A percentile compares a stretch with the other conserved stretches of the same genome.
Conservation (phyloP, 148 eudicot species). For the Chenopodium suecicum region DNA sequence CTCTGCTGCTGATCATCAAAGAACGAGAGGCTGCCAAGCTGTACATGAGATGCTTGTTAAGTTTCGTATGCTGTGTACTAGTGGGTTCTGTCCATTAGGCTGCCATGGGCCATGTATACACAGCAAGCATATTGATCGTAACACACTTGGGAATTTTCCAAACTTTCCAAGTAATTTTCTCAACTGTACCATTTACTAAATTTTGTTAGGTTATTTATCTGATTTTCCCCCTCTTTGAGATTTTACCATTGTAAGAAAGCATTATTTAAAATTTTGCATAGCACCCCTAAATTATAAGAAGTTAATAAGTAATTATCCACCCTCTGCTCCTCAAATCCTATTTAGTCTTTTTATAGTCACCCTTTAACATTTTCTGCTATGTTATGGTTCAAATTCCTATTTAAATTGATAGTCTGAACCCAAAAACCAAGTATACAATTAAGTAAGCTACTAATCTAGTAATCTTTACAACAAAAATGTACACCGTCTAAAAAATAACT, state of each 20-base stretch:
- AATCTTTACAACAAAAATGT: not conserved
- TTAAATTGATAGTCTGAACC: too few relatives aligned
- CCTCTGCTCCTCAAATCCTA: not conserved
- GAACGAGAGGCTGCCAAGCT: conserved; percentile 88
- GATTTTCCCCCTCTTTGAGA: too few relatives aligned
- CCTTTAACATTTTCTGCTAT: not conserved
- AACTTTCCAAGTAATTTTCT: conserved; percentile 66
- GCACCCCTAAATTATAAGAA: not conserved
- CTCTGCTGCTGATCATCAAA: conserved; percentile 82
- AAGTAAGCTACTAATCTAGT: too few relatives aligned
- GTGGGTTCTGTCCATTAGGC: conserved; percentile 84
- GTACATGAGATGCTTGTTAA: conserved; percentile 79
- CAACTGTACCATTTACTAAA: not conserved
- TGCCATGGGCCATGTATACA: conserved; percentile 83
- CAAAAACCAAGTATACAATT: too few relatives aligned
- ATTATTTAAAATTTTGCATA: too few relatives aligned
- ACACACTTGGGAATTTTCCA: conserved; percentile 46
- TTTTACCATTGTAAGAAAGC: not conserved
- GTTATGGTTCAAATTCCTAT: too few relatives aligned
- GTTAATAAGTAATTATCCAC: not conserved
- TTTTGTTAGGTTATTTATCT: not conserved
- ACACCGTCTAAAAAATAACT: too few relatives aligned
- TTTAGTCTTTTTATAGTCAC: not conserved
- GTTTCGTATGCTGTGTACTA: conserved; percentile 73
- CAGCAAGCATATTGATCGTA: conserved; percentile 61